Evolutionary conservation across 73 alveolate genomes (phyloP).

Genomic region (Symbiodinium natans): DNA sequence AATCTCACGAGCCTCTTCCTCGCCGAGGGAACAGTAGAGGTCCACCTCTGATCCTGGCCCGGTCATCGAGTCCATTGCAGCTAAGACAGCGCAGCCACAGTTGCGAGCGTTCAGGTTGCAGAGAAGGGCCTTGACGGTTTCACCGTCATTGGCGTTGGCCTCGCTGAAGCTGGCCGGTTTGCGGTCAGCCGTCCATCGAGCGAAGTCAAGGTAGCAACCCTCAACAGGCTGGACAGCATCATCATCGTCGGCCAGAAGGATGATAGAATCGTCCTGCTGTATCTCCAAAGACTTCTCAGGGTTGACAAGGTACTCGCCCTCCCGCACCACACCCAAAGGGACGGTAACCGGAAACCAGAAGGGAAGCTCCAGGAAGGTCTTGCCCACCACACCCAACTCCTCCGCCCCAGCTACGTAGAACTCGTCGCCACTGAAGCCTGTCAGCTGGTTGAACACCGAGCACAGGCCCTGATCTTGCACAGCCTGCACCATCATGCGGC

Average conservation of each 20-base stretch:
- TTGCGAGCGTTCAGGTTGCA: slow-evolving; percentile 83
- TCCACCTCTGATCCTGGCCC: slow-evolving; percentile 72
- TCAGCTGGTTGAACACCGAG: slow-evolving; percentile 86
- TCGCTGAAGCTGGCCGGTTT: slow-evolving; percentile 32
- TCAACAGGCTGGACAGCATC: slow-evolving; percentile 65
- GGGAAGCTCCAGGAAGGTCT: slow-evolving; percentile 30
- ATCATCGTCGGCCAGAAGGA: slow-evolving; percentile 85
- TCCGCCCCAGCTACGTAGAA: slow-evolving; percentile 57
- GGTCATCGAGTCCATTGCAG: slow-evolving; percentile 62
- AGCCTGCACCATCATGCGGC: slow-evolving; percentile 86
- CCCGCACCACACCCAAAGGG: slow-evolving; percentile 73
- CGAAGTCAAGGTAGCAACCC: slow-evolving; percentile 7
- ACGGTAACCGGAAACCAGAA: slow-evolving; percentile 88
- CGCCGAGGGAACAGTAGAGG: slow-evolving; percentile 39
- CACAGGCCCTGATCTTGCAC: slow-evolving; percentile 86
- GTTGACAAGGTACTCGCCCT: slow-evolving; percentile 56
- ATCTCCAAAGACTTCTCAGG: slow-evolving; percentile 48
- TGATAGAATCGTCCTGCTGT: slow-evolving; percentile 19
- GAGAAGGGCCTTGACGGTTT: slow-evolving; percentile 57
- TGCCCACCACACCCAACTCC: slow-evolving; percentile 12
- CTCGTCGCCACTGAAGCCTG: slow-evolving; percentile 73
- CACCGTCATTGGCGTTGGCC: slow-evolving; percentile 81
- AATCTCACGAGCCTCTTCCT: slow-evolving; percentile 23
- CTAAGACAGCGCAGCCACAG: slow-evolving; percentile 69
- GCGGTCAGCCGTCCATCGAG: slow-evolving; percentile 40